Conservation (phyloP, 306 rosid genomes). For the Adenanthera pavonina region DNA sequence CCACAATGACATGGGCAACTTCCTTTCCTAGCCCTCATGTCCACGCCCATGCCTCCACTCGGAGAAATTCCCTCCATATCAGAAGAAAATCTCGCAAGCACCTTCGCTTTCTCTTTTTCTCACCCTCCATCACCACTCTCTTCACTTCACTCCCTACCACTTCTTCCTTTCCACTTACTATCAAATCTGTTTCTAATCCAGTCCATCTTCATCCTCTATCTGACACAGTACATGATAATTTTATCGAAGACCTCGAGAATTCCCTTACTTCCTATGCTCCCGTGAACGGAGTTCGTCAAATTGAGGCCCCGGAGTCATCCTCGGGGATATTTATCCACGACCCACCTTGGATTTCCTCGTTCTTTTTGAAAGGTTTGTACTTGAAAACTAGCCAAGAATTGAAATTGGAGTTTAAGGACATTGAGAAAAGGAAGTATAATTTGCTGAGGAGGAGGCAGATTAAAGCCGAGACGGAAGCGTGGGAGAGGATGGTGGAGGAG, state of each 20-base stretch:
- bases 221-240: conserved; percentile 59
- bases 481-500: conserved; percentile 85
- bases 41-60: conserved; percentile 45
- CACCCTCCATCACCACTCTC: conserved; percentile 42
- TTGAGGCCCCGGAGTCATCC: conserved; percentile 41
- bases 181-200: conserved; percentile 43
- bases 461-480: conserved; percentile 83
- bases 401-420: conserved; percentile 53
- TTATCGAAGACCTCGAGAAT: conserved; percentile 52
- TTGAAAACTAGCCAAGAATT: conserved; percentile 37
- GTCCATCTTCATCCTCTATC: conserved; percentile 42
- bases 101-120: conserved; percentile 49
- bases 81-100: conserved; percentile 40
- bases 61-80: conserved; percentile 41
- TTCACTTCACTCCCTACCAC: conserved; percentile 43
- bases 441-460: conserved; percentile 72
- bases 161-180: conserved; percentile 45
- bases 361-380: conserved; percentile 61
- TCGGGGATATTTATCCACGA: conserved; percentile 62
- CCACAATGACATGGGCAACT: conserved; percentile 59
- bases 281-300: conserved; percentile 39
- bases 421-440: conserved; percentile 57
- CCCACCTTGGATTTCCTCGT: conserved; percentile 76
- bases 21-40: conserved; percentile 56
- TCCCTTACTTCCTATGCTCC: conserved; percentile 47